Evolutionary conservation across 208 protist genomes (phyloP).

Genomic region (Wallacemonas sp.): DNA sequence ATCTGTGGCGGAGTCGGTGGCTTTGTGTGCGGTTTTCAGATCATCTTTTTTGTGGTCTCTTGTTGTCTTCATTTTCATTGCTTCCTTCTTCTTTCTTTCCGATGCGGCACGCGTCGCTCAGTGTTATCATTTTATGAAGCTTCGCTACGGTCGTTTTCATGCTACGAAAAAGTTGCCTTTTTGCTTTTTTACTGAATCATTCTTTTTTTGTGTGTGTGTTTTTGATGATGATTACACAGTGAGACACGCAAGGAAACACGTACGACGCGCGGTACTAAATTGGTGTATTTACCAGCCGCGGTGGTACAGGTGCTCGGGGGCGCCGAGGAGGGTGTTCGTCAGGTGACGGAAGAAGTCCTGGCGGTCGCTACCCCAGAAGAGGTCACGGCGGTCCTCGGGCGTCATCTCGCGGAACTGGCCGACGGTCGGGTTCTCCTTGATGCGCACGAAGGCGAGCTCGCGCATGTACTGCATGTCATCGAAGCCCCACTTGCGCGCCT

Average conservation of each 20-base stretch:
- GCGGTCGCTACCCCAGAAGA: conserved; percentile 88
- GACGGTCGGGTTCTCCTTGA: conserved; percentile 86
- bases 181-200: neutral
- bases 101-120: too few relatives aligned
- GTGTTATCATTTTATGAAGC: too few relatives aligned
- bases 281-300: conserved; percentile 65
- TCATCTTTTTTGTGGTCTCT: too few relatives aligned
- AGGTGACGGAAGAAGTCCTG: conserved; percentile 89
- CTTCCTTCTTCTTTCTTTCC: too few relatives aligned
- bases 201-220: conserved; percentile 29
- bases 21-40: too few relatives aligned
- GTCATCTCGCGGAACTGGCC: conserved; percentile 86
- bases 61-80: too few relatives aligned
- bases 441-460: conserved; percentile 89
- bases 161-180: neutral
- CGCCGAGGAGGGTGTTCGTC: conserved; percentile 67
- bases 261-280: too few relatives aligned
- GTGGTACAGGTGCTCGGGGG: conserved; percentile 89
- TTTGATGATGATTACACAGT: conserved; percentile 8
- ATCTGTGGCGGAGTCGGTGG: too few relatives aligned
- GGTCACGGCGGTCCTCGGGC: conserved; percentile 75
- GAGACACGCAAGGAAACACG: too few relatives aligned
- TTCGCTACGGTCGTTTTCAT: too few relatives aligned
- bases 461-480: conserved; percentile 89
- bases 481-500: conserved; percentile 88